A percentile compares a stretch with the other conserved stretches of the same genome.
phyloP scores from a whole-genome alignment of 1,284 basidiomycete species.

The Papiliotrema laurentii region DNA sequence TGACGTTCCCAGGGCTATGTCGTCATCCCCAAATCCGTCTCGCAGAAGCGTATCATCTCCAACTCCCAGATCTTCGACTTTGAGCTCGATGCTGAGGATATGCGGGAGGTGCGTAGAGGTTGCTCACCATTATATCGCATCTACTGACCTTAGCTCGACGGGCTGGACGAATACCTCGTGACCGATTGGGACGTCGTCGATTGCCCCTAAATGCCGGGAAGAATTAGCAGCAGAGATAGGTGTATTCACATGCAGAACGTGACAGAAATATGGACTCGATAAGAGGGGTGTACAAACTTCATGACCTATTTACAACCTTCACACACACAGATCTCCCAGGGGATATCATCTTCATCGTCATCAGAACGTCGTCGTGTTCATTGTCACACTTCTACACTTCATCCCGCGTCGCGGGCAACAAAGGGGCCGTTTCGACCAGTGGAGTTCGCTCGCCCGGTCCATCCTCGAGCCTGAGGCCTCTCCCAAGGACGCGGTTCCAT shows the following conservation, averaged over 20 bases:
- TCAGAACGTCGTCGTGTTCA: neutral
- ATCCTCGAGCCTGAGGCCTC: neutral
- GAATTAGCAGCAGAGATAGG: neutral
- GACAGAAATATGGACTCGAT: too few relatives aligned
- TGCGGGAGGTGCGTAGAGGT: constrained; percentile 42
- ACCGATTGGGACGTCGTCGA: constrained; percentile 50
- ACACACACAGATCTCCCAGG: neutral
- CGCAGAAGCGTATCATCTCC: constrained; percentile 49
- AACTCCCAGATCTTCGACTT: constrained; percentile 53
- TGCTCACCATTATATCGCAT: neutral
- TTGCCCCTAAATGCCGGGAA: constrained; percentile 1
- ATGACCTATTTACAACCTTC: neutral
- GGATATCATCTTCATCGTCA: too few relatives aligned
- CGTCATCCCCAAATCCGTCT: constrained; percentile 53
- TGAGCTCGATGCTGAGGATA: constrained; percentile 48
- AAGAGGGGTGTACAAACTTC: neutral
- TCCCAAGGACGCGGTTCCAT: neutral
- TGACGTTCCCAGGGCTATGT: constrained; percentile 48
- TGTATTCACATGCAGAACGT: too few relatives aligned
- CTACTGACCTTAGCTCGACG: constrained; percentile 26
- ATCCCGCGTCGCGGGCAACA: neutral
- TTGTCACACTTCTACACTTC: neutral
- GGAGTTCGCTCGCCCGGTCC: neutral
- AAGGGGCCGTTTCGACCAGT: neutral
- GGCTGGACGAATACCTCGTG: constrained; percentile 47